A percentile compares a stretch with the other conserved stretches of the same genome.
Conservation (phyloP, 1,284 basidiomycete genomes). For the Microbotryum scabiosae region DNA sequence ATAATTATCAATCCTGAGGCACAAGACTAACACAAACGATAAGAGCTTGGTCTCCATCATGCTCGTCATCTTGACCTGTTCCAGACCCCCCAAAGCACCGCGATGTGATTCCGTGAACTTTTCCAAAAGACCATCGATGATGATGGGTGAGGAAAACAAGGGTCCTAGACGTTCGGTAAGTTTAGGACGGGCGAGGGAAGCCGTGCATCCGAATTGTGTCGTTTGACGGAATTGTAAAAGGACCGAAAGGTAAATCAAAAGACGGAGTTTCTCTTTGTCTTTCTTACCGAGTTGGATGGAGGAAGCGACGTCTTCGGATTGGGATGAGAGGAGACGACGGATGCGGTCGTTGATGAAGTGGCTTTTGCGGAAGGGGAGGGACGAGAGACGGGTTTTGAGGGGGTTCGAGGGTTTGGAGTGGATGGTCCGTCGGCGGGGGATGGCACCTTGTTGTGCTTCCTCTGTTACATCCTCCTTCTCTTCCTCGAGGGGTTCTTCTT, state of each 20-base stretch:
- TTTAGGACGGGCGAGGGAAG: constrained; percentile 37
- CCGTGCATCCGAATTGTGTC: constrained; percentile 24
- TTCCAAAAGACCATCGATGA: constrained; percentile 65
- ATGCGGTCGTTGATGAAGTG: no score
- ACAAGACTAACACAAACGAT: constrained; percentile 68
- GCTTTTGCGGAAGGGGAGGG: constrained; percentile 50
- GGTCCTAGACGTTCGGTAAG: constrained; percentile 39
- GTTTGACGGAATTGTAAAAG: constrained; percentile 61
- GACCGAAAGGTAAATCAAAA: constrained; percentile 58
- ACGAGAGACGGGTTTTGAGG: constrained; percentile 47
- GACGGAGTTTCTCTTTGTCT: constrained; percentile 8
- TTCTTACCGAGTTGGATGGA: constrained; percentile 5
- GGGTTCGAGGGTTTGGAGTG: constrained; percentile 46
- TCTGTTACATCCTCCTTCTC: no score
- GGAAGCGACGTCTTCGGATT: no score
- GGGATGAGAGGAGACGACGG: no score
- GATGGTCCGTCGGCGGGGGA: not conserved
- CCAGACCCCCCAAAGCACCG: not conserved
- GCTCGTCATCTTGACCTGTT: constrained; percentile 59
- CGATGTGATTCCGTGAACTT: constrained; percentile 61
- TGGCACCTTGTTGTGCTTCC: no score
- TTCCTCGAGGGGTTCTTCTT: no score
- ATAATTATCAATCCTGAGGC: constrained; percentile 66
- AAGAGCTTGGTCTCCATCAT: constrained; percentile 61
- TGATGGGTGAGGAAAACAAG: constrained; percentile 36